Evolutionary conservation across 179 eudicot genomes (phyloP), one percentile per base, ranked within the genome.

Genomic region (Beta lomatogona): DNA sequence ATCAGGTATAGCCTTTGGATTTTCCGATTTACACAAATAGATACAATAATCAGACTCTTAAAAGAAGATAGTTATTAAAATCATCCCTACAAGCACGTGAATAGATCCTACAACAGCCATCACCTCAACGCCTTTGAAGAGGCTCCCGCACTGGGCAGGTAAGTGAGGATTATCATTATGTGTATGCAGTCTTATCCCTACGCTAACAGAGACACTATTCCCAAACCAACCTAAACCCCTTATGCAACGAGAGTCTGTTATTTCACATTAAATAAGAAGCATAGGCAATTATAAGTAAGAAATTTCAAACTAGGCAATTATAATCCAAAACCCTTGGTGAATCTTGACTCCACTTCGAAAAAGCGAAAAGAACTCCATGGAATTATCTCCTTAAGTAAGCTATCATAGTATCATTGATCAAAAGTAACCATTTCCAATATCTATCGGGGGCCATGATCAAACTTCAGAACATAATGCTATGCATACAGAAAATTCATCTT

Each of bases 1-100:
- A 71, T 91, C 89, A 75, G 97, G 97, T 85, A 94, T 86, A 82
- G 67, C 86, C 98, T 96, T 68, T 76, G 58, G 60, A 54, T 44
- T 54, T 76, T 71, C 71, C 64, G 78, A 55, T 79, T 64, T 57
- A 59, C 53, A 77, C 31, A 41, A 41, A 55, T 18, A 65, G 41
- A 36, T 45, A 72, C 16, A 71, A 12, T 55, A 64, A 44, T 78
- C 41, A 55, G 75, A 72, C 21, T 65, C 57, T 63, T 46, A 65
- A 16, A 45, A 3, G 6, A 72, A 48, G 45, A 66, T 48, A 72
- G 4, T 21, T 6, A 82, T 59, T 19, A 0, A 28, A 45, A 53
- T 54, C 21, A 71, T 54, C 76, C 46, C 21, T 25, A 36, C 6
- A 31, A 52, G 6, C 41, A 25, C 3, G 19, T 31, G 48, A 50